Percentiles rank a stretch among this genome's conserved stretches.
These are phyloP conservation scores for Pseudocohnilembus persalinus DNA, from an alignment of 169 alveolate genomes.

Conservation along the genomic window DNA sequence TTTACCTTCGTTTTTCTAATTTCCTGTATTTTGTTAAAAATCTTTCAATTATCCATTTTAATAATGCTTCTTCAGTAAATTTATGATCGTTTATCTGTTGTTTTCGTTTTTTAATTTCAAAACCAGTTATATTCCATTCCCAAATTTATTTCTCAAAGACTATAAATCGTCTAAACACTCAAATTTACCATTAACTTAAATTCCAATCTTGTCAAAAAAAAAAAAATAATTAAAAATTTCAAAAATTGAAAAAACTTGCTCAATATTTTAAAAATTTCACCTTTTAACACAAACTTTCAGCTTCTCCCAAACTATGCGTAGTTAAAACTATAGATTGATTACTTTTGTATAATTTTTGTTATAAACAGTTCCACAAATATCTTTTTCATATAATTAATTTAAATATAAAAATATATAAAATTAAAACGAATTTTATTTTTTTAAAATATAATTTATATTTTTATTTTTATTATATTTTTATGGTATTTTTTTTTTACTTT, in stretches of 20 bases:
- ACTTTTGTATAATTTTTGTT: conserved; percentile 34
- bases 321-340: conserved; percentile 60
- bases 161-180: conserved; percentile 63
- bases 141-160: background rate
- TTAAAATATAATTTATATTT: too few relatives aligned
- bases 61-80: too few relatives aligned
- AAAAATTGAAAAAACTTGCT: too few relatives aligned
- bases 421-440: too few relatives aligned
- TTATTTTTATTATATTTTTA: too few relatives aligned
- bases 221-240: conserved; percentile 57
- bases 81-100: background rate
- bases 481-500: too few relatives aligned
- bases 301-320: conserved; percentile 83
- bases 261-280: conserved; percentile 9
- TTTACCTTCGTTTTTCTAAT: background rate
- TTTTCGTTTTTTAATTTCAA: background rate
- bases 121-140: background rate
- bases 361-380: conserved; percentile 64
- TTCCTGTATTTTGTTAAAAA: background rate
- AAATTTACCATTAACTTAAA: conserved; percentile 63
- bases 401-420: too few relatives aligned
- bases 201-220: conserved; percentile 62
- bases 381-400: too few relatives aligned
- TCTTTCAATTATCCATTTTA: background rate
- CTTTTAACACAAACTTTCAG: conserved; percentile 71